Conservation (phyloP, 2,329 filamentous ascomycete species). For the Huntiella savannae region DNA sequence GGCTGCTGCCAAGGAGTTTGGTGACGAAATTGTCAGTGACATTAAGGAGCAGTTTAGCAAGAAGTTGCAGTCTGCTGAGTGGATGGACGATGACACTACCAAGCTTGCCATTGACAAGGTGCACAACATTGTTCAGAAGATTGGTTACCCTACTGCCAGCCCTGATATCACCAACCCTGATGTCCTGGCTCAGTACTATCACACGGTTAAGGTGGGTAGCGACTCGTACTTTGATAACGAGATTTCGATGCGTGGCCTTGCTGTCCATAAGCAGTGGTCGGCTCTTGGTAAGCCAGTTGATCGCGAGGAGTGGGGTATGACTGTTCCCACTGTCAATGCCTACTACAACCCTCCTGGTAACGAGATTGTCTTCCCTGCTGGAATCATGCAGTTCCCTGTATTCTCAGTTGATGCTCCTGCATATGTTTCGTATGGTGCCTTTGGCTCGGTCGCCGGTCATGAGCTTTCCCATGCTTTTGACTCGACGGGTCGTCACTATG, state of each 20-base stretch:
- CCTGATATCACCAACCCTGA: conserved; percentile 41
- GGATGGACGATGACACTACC: conserved; percentile 45
- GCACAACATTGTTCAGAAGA: conserved; percentile 46
- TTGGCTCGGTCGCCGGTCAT: conserved; percentile 48
- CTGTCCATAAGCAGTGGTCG: conserved; percentile 32
- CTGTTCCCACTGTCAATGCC: conserved; percentile 42
- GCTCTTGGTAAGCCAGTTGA: conserved; percentile 40
- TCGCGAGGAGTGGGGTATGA: conserved; percentile 41
- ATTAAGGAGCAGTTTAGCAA: conserved; percentile 47
- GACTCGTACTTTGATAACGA: conserved; percentile 38
- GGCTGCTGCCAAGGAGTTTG: conserved; percentile 43
- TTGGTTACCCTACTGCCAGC: conserved; percentile 44
- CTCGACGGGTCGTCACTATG: conserved; percentile 43
- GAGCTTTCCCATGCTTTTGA: conserved; percentile 56
- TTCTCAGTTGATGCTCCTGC: conserved; percentile 43
- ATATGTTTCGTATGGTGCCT: conserved; percentile 50
- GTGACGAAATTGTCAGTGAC: conserved; percentile 49
- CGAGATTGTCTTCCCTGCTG: conserved; percentile 49
- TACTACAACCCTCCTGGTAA: conserved; percentile 48
- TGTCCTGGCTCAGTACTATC: conserved; percentile 37
- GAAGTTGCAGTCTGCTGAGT: conserved; percentile 37
- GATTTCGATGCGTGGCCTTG: conserved; percentile 30
- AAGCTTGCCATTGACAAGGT: conserved; percentile 44
- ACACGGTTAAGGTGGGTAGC: conserved; percentile 28
- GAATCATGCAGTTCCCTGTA: conserved; percentile 49